These are phyloP conservation scores for Boletus semigastroideus DNA, from an alignment of 1,284 basidiomycete species.

Conservation along the genomic window DNA sequence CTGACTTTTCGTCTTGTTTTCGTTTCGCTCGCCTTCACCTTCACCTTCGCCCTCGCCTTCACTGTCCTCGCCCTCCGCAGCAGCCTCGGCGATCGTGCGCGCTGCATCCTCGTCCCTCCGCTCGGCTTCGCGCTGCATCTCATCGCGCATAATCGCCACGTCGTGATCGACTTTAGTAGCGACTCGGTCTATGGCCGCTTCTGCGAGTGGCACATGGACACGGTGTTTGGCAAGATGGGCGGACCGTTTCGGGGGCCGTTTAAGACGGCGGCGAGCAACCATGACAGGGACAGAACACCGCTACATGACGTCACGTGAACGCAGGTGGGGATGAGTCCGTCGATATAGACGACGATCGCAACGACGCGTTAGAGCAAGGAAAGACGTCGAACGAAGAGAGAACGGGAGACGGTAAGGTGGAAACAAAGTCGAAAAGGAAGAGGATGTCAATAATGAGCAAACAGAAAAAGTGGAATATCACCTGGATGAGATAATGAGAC, in stretches of 20 bases:
- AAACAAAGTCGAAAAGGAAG: neutral
- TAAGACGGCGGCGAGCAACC: conserved; percentile 83
- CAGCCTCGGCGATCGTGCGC: conserved; percentile 33
- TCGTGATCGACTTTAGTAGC: conserved; percentile 71
- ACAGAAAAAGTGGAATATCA: conserved; percentile 28
- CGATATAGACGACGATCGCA: neutral
- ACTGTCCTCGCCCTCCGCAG: conserved; percentile 35
- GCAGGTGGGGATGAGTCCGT: neutral
- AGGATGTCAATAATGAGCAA: conserved; percentile 3
- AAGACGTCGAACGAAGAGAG: neutral
- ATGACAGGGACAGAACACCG: conserved; percentile 91
- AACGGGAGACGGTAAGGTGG: neutral
- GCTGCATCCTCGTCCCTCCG: conserved; percentile 36
- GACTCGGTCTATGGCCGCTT: conserved; percentile 82
- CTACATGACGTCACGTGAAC: conserved; percentile 32
- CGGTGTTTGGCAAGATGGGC: conserved; percentile 66
- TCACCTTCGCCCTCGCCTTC: conserved; percentile 31
- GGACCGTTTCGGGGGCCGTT: conserved; percentile 64
- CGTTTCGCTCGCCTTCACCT: conserved; percentile 12
- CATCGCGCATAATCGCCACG: conserved; percentile 68
- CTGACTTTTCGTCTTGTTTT: conserved; percentile 15
- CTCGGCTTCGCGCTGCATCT: conserved; percentile 64
- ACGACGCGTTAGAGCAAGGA: neutral
- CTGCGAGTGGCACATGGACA: conserved; percentile 79
- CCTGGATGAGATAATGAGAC: conserved; percentile 94